These are phyloP conservation scores for Dothideomycetidae sp. DNA, from an alignment of 2,329 filamentous ascomycete species.

Conservation along the genomic window DNA sequence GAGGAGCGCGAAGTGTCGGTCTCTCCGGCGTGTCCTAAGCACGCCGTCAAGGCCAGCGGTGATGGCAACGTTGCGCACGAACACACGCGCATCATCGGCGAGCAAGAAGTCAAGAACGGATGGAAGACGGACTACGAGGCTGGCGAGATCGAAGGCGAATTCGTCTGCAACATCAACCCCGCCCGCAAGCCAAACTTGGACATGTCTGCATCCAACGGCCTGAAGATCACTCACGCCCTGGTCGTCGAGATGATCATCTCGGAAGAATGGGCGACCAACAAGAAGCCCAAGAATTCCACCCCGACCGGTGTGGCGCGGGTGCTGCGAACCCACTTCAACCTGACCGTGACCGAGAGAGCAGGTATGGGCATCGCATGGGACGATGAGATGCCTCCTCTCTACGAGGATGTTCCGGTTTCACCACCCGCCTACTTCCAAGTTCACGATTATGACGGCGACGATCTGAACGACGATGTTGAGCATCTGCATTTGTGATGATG, in stretches of 20 bases:
- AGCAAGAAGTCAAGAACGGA: constrained; percentile 66
- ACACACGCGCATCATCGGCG: constrained; percentile 63
- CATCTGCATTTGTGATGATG: constrained; percentile 24
- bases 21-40: constrained; percentile 66
- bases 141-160: constrained; percentile 66
- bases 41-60: constrained; percentile 50
- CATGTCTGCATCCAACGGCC: constrained; percentile 57
- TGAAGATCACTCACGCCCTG: constrained; percentile 69
- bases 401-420: constrained; percentile 80
- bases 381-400: constrained; percentile 84
- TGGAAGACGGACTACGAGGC: constrained; percentile 73
- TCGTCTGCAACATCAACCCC: constrained; percentile 49
- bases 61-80: constrained; percentile 54
- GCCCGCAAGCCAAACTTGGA: constrained; percentile 60
- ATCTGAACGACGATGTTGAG: constrained; percentile 34
- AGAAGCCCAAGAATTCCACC: constrained; percentile 58
- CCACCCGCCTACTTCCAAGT: constrained; percentile 48
- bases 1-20: constrained; percentile 52
- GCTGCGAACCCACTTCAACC: constrained; percentile 78
- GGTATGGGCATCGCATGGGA: constrained; percentile 94
- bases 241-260: constrained; percentile 88
- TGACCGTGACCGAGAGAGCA: constrained; percentile 65
- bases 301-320: constrained; percentile 85
- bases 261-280: constrained; percentile 64
- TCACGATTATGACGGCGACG: constrained; percentile 33